These are phyloP conservation scores for Saccharomyces uvarum DNA, from an alignment of 1,139 yeast genomes.

Conservation along the genomic window DNA sequence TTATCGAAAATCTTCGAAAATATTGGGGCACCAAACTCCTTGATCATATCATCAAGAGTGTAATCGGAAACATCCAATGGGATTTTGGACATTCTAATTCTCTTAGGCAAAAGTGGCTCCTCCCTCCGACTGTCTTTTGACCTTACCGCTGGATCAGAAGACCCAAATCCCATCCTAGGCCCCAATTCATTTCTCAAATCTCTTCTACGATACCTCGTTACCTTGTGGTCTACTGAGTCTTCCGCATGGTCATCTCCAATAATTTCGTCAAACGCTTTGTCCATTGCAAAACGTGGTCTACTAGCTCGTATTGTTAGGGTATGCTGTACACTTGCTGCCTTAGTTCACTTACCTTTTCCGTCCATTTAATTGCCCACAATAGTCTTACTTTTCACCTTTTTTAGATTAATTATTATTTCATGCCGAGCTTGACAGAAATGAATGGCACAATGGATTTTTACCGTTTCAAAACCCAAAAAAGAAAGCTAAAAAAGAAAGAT, in stretches of 20 bases:
- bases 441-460: not conserved
- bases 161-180: slow-evolving; percentile 17
- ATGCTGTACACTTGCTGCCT: not conserved
- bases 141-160: slow-evolving; percentile 5
- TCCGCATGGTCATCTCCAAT: not conserved
- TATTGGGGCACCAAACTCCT: slow-evolving; percentile 21
- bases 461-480: not conserved
- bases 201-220: slow-evolving; percentile 28
- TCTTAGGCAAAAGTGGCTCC: slow-evolving; percentile 16
- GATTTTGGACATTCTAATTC: slow-evolving; percentile 21
- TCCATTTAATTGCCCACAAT: not conserved
- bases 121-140: slow-evolving; percentile 5
- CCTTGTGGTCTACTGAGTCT: not conserved
- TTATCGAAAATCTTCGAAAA: slow-evolving; percentile 23
- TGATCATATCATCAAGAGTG: slow-evolving; percentile 27
- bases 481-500: not conserved
- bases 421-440: not conserved
- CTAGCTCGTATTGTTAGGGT: not conserved
- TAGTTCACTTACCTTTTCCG: not conserved
- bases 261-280: not conserved
- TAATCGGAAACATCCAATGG: slow-evolving; percentile 29
- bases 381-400: not conserved
- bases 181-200: slow-evolving; percentile 29
- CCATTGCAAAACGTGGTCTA: not conserved
- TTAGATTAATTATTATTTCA: not conserved